These are phyloP conservation scores for Ganoderma meredithae DNA, from an alignment of 1,284 basidiomycete species.

Conservation along the genomic window DNA sequence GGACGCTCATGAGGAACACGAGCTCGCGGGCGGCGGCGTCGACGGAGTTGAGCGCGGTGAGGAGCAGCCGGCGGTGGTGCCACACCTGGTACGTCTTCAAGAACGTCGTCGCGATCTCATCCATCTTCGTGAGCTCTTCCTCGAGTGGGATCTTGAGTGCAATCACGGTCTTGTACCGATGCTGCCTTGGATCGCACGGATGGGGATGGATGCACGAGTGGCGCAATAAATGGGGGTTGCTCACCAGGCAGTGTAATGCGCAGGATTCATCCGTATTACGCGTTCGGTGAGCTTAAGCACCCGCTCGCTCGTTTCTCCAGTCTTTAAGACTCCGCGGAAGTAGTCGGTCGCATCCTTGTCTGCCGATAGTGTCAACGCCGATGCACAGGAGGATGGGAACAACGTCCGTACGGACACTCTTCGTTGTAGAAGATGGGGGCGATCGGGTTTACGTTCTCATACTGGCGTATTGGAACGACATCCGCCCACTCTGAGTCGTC, in stretches of 20 bases:
- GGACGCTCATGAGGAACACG: conserved; percentile 75
- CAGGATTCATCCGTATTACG: conserved; percentile 89
- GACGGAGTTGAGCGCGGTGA: conserved; percentile 56
- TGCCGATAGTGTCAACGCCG: conserved; percentile 41
- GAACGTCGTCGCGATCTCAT: conserved; percentile 80
- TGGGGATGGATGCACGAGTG: not conserved
- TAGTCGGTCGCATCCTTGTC: conserved; percentile 94
- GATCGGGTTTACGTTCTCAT: conserved; percentile 78
- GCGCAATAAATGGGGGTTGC: conserved; percentile 26
- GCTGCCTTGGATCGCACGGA: conserved; percentile 74
- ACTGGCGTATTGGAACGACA: conserved; percentile 81
- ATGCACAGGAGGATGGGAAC: conserved; percentile 6
- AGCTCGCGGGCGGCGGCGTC: conserved; percentile 66
- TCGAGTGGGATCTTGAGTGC: conserved; percentile 72
- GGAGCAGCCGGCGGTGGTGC: conserved; percentile 92
- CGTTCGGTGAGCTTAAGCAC: conserved; percentile 87
- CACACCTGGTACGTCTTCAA: conserved; percentile 97
- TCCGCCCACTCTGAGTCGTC: conserved; percentile 82
- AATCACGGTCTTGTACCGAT: conserved; percentile 86
- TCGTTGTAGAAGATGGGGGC: conserved; percentile 89
- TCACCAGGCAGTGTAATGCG: conserved; percentile 95
- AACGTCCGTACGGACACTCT: conserved; percentile 71
- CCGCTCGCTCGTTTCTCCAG: conserved; percentile 78
- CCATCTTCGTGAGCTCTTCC: conserved; percentile 83
- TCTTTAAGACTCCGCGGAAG: conserved; percentile 84